Evolutionary conservation across 75 land plant genomes (phyloP), one percentile per base, ranked within the genome.

Genomic region (Sequoiadendron giganteum): DNA sequence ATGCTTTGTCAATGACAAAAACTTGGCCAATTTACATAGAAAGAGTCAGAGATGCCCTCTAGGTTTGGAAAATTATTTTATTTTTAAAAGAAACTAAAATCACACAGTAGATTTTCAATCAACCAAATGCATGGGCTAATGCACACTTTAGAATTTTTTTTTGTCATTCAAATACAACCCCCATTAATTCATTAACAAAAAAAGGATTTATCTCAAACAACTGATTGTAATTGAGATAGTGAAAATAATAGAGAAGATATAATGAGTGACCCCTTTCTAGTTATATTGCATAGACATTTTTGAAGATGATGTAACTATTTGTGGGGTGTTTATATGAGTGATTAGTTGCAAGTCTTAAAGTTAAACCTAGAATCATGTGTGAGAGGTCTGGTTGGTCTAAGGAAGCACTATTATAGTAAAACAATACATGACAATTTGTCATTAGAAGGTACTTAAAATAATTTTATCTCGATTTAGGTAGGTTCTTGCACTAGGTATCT

Each of bases 401-500:
- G 73, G 73, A 70, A 70, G 73, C 73, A 70, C 30, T 28, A 25
- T n/a, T 6, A n/a, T n/a, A 70, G 77, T 73, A 32, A n/a, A n/a
- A 73, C 54, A 7, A 13, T 32, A 10, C 3, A 30, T 30, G 77
- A 73, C 36, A 72, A n/a, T n/a, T n/a, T n/a, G n/a, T n/a, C n/a
- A n/a, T n/a, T n/a, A n/a, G n/a, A n/a, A n/a, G n/a, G n/a, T n/a
- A n/a, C n/a, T n/a, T n/a, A n/a, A n/a, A n/a, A n/a, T n/a, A n/a
- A n/a, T n/a, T n/a, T n/a, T n/a, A n/a, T n/a, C n/a, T n/a, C n/a
- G n/a, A n/a, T n/a, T n/a, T n/a, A n/a, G n/a, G n/a, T n/a, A n/a
- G n/a, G n/a, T n/a, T n/a, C n/a, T n/a, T 70, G 90, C 95, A 48
- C 91, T 96, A 45, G 92, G 93, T 1, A 87, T 92, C 70, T 91